A percentile compares a stretch with the other conserved stretches of the same genome.
Evolutionary conservation across 2,329 filamentous ascomycete species (phyloP).

Genomic region (Diaporthe sp.): DNA sequence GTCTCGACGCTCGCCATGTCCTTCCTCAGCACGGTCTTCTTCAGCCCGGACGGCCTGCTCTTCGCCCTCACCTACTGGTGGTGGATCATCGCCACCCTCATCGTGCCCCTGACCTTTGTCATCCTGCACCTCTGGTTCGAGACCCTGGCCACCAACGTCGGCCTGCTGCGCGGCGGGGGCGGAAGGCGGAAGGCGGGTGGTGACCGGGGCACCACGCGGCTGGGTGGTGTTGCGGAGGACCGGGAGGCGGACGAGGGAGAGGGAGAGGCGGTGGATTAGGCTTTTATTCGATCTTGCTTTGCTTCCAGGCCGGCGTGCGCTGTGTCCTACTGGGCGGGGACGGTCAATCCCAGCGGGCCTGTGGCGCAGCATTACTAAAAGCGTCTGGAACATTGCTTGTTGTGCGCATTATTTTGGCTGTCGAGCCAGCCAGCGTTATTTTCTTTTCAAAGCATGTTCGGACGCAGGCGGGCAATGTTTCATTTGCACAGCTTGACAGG

Average conservation of each 20-base stretch:
- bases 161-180: constrained; percentile 12
- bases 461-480: neutral
- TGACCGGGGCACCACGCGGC: neutral
- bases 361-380: neutral
- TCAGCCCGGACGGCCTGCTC: constrained; percentile 34
- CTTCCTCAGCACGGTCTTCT: constrained; percentile 35
- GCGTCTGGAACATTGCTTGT: neutral
- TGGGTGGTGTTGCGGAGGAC: constrained; percentile 25
- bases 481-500: neutral
- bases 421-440: neutral
- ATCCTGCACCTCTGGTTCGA: constrained; percentile 34
- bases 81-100: constrained; percentile 34
- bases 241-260: neutral
- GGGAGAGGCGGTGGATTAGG: neutral
- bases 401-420: neutral
- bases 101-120: constrained; percentile 33
- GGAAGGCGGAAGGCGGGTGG: neutral
- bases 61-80: constrained; percentile 35
- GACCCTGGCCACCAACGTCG: constrained; percentile 29
- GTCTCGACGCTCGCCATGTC: constrained; percentile 33
- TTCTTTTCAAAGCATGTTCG: neutral
- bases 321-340: no score
- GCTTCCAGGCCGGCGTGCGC: no score
- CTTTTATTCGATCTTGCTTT: no score
- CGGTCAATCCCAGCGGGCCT: neutral